Base-by-base conservation (phyloP, 2,329 filamentous ascomycete genomes). In the Penicillium crustosum region DNA sequence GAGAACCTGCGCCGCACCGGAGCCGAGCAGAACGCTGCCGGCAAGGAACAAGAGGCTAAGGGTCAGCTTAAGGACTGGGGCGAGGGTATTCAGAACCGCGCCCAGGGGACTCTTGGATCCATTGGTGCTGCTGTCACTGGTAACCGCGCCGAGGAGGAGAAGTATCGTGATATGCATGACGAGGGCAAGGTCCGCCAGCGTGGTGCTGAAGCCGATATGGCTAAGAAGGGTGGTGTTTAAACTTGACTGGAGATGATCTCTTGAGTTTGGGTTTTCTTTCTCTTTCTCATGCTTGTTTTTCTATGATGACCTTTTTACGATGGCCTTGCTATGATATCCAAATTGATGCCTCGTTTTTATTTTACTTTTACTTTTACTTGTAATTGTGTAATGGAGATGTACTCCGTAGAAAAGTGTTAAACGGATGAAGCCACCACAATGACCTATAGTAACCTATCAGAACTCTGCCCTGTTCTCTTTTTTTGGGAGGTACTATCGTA, bases 151-250 rank as follows among this genome's bases (percentile, higher is more conserved):
- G 85, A 85, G 59, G 82, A 93, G 80, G 74, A 79, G 48, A 84
- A 86, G 72, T 89, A 86, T 70, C 80, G 89, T 73, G 73, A 81
- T 65, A 79, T 89, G 75, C 91, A 94, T 70, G 91, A 94, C 68
- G 78, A 85, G 63, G 93, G 92, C 63, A 96, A 94, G 86, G 90
- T 89, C 21, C 82, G 85, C 70, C 89, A 96, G 82, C 84, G 91
- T 21, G 89, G 91, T 49, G 92, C 88, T 1, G 92, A 96, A 83
- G 78, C 83, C 38, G 91, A 96, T 70, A 82, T 96, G 56, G 78
- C 89, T 75, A 93, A 91, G 84, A 80, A 63, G 61, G 60, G 60
- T 29, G 61, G 57, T 25, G 29, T 23, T 29, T 66, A 64, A 58
- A 25, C 21, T 23, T 21, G 25, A 6, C 23, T 52, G 23, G 42